Evolutionary conservation across 1,284 basidiomycete species (phyloP).

Genomic region (Tylopilus orsonianus): DNA sequence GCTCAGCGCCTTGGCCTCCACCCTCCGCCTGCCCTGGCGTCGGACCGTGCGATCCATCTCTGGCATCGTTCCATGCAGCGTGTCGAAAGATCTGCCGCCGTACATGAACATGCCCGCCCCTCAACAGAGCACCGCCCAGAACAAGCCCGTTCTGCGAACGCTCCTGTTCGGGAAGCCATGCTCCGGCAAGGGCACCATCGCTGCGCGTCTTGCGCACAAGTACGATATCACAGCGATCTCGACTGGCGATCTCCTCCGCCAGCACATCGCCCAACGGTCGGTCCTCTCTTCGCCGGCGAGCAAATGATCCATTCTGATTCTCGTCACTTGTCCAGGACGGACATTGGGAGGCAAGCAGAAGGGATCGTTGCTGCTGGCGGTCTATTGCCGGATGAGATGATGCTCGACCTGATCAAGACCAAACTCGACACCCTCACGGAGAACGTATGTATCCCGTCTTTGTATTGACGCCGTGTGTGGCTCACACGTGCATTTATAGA

Average conservation of each 20-base stretch:
- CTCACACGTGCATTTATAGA: constrained; percentile 39
- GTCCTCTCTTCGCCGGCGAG: too few relatives aligned
- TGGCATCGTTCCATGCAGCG: constrained; percentile 20
- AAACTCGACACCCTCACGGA: constrained; percentile 64
- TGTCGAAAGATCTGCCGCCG: constrained; percentile 17
- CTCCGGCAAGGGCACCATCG: constrained; percentile 77
- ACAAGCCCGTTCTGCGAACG: constrained; percentile 52
- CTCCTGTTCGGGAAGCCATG: constrained; percentile 83
- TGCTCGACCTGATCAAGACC: constrained; percentile 71
- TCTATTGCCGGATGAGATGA: constrained; percentile 73
- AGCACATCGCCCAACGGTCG: constrained; percentile 73
- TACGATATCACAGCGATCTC: constrained; percentile 73
- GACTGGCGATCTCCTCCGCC: constrained; percentile 80
- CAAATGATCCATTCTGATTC: background rate
- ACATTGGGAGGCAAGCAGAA: constrained; percentile 72
- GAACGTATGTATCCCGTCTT: constrained; percentile 42
- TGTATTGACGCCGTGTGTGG: constrained; percentile 4
- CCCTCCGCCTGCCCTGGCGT: constrained; percentile 3
- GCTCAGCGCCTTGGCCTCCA: background rate
- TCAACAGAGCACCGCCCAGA: constrained; percentile 11
- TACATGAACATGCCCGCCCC: constrained; percentile 21
- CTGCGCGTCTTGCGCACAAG: constrained; percentile 65
- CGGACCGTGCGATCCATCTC: constrained; percentile 17
- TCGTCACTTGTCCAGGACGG: constrained; percentile 46
- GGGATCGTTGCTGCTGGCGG: constrained; percentile 73